These are phyloP conservation scores for Nosema muscidifuracis DNA, from an alignment of 371 early-diverging fungal species.

Conservation along the genomic window DNA sequence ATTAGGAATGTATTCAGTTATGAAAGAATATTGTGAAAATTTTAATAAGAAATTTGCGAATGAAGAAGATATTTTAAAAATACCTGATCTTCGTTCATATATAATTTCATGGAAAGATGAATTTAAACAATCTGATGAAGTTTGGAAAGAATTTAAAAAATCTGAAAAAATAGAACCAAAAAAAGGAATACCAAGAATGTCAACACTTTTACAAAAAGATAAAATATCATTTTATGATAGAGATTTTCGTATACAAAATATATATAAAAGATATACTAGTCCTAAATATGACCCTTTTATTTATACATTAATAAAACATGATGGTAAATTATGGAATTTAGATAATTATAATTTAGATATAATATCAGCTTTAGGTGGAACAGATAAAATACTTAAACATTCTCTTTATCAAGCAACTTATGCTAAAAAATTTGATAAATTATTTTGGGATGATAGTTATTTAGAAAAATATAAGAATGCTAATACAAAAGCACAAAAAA, in stretches of 20 bases:
- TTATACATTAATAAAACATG: conserved; percentile 65
- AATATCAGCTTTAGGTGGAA: conserved; percentile 92
- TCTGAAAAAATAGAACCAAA: conserved; percentile 80
- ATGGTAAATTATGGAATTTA: conserved; percentile 89
- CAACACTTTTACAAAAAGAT: conserved; percentile 82
- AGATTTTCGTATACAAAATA: conserved; percentile 90
- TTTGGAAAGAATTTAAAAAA: conserved; percentile 86
- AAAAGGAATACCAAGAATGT: conserved; percentile 96
- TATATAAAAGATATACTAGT: conserved; percentile 93
- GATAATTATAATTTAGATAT: conserved; percentile 92
- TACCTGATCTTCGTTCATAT: background rate
- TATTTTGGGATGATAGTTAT: conserved; percentile 84
- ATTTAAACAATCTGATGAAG: conserved; percentile 65
- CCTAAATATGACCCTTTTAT: conserved; percentile 57
- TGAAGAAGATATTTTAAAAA: conserved; percentile 52
- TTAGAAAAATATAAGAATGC: conserved; percentile 47
- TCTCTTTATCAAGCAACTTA: conserved; percentile 91
- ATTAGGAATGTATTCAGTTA: conserved; percentile 78
- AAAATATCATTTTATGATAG: conserved; percentile 91
- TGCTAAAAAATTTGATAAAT: conserved; percentile 90
- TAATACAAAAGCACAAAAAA: conserved; percentile 91
- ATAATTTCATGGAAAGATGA: conserved; percentile 19
- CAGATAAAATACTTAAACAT: conserved; percentile 80
- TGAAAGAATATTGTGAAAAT: conserved; percentile 89
- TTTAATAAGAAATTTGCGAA: conserved; percentile 63